Percentiles rank a stretch among this genome's conserved stretches.
Evolutionary conservation across 306 rosid species (phyloP).

Genomic region (Oxytropis ochrocephala): DNA sequence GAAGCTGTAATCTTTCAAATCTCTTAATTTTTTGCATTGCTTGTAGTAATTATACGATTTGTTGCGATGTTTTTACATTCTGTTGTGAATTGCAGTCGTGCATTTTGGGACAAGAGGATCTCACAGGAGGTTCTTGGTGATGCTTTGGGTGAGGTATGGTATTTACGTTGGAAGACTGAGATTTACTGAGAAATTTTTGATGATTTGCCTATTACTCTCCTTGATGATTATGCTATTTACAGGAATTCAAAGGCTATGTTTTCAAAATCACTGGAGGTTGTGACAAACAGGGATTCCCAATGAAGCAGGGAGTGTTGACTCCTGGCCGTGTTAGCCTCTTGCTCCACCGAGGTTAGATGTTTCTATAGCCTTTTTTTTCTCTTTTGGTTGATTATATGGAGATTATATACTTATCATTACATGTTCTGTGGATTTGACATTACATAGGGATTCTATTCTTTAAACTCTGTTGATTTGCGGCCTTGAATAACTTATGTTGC

Average conservation of each 20-base stretch:
- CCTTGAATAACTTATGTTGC: background rate
- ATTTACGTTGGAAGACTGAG: background rate
- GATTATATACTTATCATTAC: background rate
- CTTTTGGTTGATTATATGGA: background rate
- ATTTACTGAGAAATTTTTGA: background rate
- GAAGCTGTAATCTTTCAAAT: slow-evolving; percentile 19
- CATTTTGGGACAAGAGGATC: slow-evolving; percentile 37
- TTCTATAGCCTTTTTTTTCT: background rate
- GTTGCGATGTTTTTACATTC: background rate
- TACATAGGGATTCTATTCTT: background rate
- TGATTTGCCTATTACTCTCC: background rate
- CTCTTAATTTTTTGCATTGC: background rate
- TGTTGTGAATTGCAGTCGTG: slow-evolving; percentile 17
- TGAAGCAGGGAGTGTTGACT: slow-evolving; percentile 39
- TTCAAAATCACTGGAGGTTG: slow-evolving; percentile 35
- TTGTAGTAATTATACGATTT: background rate
- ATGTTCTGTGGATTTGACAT: background rate
- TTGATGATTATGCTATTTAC: background rate
- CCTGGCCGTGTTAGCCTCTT: slow-evolving; percentile 39
- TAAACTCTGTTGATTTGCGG: background rate
- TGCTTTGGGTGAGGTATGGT: slow-evolving; percentile 33
- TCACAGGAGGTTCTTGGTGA: slow-evolving; percentile 34
- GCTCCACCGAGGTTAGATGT: slow-evolving; percentile 26
- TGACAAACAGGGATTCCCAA: slow-evolving; percentile 35
- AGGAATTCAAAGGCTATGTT: slow-evolving; percentile 34